Conservation (phyloP, 2,329 filamentous ascomycete species). For the Botryosphaeria dothidea region DNA sequence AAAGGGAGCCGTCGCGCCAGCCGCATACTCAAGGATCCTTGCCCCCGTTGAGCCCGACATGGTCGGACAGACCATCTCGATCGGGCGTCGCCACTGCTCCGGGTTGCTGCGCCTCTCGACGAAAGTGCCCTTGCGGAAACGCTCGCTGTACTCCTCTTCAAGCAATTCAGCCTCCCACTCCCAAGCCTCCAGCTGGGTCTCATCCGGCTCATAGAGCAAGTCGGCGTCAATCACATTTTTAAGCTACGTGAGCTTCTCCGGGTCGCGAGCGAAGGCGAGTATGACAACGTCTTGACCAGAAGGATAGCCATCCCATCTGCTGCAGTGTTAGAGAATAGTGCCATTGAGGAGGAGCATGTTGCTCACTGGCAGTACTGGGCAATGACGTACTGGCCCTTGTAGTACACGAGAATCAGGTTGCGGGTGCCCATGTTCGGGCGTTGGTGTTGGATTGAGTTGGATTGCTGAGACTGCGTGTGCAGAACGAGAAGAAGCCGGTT, state of each 20-base stretch:
- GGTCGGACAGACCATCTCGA: not conserved
- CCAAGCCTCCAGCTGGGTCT: not conserved
- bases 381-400: constrained; percentile 25
- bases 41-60: not conserved
- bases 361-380: constrained; percentile 31
- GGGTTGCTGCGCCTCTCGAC: not conserved
- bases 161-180: not conserved
- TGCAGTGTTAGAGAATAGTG: no score
- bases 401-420: constrained; percentile 22
- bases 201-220: constrained; percentile 20
- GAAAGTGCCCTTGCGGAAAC: no score
- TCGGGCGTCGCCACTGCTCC: not conserved
- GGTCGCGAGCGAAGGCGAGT: constrained; percentile 25
- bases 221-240: constrained; percentile 23
- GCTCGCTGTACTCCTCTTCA: no score
- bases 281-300: constrained; percentile 27
- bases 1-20: not conserved
- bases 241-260: constrained; percentile 27
- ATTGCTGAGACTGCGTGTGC: no score
- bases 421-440: not conserved
- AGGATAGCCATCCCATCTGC: constrained; percentile 26
- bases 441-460: no score
- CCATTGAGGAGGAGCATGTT: not conserved
- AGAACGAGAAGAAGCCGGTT: no score
- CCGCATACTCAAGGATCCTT: not conserved